Base-by-base conservation (phyloP, 2,329 filamentous ascomycete genomes). In the Apiospora hydei region DNA sequence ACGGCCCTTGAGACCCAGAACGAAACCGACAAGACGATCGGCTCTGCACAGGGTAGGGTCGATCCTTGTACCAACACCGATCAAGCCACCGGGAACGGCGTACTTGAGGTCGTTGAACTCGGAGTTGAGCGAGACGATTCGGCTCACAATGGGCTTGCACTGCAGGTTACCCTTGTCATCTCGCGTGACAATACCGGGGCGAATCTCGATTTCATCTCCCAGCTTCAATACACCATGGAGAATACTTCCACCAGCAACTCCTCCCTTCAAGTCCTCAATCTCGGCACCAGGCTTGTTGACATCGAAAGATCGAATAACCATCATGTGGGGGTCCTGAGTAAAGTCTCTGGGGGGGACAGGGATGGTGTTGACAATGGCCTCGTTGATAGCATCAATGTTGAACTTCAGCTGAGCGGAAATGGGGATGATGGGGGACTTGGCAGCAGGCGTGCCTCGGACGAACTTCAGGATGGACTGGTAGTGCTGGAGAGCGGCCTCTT, bases 251-350 rank as follows among this genome's bases (percentile, higher is more conserved):
- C 96, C 96, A 78, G 96, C 96, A 82, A 99, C 96, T 90, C 96
- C 96, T 81, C 96, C 96, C 90, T 98, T 98, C 75, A 99, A 89
- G 78, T 99, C 96, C 73, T 98, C 96, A 76, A 99, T 98, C 85
- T 98, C 96, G 57, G 96, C 95, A 89, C 96, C 96, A 57, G 96
- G 96, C 90, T 99, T 99, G 91, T 99, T 99, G 81, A 99, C 97
- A 81, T 99, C 96, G 83, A 99, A 99, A 2, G 96, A 98, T 84
- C 96, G 94, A 83, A 99, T 99, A 81, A 99, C 92, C 80, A 99
- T 99, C 94, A 99, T 98, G 85, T 98, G 95, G 61, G 96, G 96
- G 76, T 96, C 94, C 78, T 93, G 90, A 77, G 91, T 91, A 87
- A 99, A 98, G 84, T 98, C 95, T 83, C 96, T 90, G 73, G 93